phyloP scores from a whole-genome alignment of 2,329 filamentous ascomycete species.

The Decorospora gaudefroyi region DNA sequence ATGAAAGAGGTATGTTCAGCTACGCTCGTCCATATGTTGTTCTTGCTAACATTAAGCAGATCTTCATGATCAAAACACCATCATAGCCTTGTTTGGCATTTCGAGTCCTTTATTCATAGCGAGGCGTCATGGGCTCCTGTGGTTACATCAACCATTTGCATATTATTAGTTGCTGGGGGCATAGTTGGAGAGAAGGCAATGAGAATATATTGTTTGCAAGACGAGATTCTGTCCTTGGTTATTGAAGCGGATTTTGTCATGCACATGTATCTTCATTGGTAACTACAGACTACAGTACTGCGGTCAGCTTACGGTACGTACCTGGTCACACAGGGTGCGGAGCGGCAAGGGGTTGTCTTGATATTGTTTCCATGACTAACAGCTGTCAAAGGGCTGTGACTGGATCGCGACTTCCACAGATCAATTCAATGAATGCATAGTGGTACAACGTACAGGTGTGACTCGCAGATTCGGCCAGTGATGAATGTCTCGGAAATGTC shows the following conservation, averaged over 20 bases:
- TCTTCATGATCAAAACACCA: constrained; percentile 47
- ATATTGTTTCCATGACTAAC: constrained; percentile 15
- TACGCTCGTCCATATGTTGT: not conserved
- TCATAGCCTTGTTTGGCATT: constrained; percentile 19
- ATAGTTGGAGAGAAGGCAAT: too few species aligned
- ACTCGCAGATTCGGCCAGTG: constrained; percentile 8
- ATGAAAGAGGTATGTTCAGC: constrained; percentile 72
- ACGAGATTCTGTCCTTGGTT: too few species aligned
- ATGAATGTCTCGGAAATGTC: constrained; percentile 15
- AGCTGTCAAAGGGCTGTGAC: too few species aligned
- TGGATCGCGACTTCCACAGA: too few species aligned
- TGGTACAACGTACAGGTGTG: not conserved
- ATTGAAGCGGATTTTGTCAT: too few species aligned
- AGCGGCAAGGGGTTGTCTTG: constrained; percentile 7
- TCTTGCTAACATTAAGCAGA: constrained; percentile 29
- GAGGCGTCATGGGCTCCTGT: constrained; percentile 31
- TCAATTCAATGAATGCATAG: too few species aligned
- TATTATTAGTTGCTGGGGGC: not conserved
- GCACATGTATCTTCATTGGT: too few species aligned
- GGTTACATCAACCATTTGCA: not conserved
- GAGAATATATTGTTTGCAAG: too few species aligned
- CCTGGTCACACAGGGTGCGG: not conserved
- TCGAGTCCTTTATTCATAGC: constrained; percentile 33
- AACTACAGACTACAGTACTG: too few species aligned
- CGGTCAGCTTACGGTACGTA: too few species aligned